Evolutionary conservation across 176 grass and related monocot genomes (phyloP).

Genomic region (Carex kokanica): DNA sequence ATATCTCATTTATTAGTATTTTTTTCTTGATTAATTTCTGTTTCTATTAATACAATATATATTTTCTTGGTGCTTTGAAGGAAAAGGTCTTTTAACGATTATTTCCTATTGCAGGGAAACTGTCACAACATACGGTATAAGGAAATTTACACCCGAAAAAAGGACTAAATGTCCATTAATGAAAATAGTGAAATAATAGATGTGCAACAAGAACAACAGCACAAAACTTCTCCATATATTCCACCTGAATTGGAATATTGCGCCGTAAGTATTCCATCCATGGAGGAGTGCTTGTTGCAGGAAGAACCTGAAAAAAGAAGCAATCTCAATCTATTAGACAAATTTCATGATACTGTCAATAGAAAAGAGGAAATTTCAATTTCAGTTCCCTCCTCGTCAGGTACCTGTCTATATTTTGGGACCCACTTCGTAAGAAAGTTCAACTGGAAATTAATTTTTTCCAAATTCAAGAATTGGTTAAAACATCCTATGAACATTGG

Average conservation of each 20-base stretch:
- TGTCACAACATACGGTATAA: not conserved
- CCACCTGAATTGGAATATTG: not conserved
- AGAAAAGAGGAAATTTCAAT: conserved; percentile 15
- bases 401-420: not conserved
- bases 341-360: no score
- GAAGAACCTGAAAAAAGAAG: not conserved
- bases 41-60: not conserved
- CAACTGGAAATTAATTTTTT: conserved; percentile 3
- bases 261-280: not conserved
- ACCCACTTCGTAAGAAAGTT: not conserved
- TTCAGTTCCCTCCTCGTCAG: not conserved
- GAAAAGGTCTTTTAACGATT: not conserved
- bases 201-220: not conserved
- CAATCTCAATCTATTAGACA: no score
- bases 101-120: not conserved
- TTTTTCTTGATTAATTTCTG: not conserved
- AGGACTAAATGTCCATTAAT: not conserved
- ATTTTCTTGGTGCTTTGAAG: not conserved
- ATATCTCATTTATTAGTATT: not conserved
- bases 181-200: conserved; percentile 14
- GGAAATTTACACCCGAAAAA: not conserved
- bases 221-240: not conserved
- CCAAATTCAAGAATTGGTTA: conserved; percentile 50
- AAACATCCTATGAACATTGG: conserved; percentile 75
- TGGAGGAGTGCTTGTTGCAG: not conserved